phyloP scores from a whole-genome alignment of 1,284 basidiomycete genomes.

The Entoloma clypeatum region DNA sequence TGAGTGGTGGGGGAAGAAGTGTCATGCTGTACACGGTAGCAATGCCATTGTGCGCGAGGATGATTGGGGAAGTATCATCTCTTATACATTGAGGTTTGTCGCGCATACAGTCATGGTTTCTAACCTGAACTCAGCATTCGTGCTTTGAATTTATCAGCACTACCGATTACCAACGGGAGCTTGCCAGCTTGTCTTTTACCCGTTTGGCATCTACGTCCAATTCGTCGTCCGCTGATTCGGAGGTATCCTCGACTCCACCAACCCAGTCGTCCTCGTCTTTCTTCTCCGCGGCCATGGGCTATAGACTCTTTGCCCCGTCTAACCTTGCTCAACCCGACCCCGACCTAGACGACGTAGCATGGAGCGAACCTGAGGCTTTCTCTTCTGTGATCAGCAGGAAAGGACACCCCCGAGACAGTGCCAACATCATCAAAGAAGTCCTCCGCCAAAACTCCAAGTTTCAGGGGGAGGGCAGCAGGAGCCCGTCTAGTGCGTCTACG shows the following conservation, averaged over 20 bases:
- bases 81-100: slow-evolving; percentile 62
- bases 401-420: slow-evolving; percentile 57
- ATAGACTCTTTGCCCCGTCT: slow-evolving; percentile 44
- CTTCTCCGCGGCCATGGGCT: slow-evolving; percentile 42
- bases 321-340: slow-evolving; percentile 45
- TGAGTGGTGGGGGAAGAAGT: slow-evolving; percentile 57
- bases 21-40: slow-evolving; percentile 64
- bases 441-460: slow-evolving; percentile 45
- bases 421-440: slow-evolving; percentile 55
- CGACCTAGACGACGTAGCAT: slow-evolving; percentile 52
- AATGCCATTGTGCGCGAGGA: slow-evolving; percentile 65
- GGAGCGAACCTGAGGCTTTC: slow-evolving; percentile 59
- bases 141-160: slow-evolving; percentile 40
- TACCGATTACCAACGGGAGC: slow-evolving; percentile 56
- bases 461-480: no score
- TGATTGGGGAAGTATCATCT: slow-evolving; percentile 74
- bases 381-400: slow-evolving; percentile 58
- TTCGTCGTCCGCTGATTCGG: slow-evolving; percentile 19
- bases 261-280: slow-evolving; percentile 39
- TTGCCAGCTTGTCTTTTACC: slow-evolving; percentile 41
- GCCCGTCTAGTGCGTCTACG: no score
- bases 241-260: slow-evolving; percentile 27
- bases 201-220: slow-evolving; percentile 16
- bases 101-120: background rate
- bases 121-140: slow-evolving; percentile 1